phyloP scores from a whole-genome alignment of 768 basidiomycete genomes.

The Auricularia heimuer region DNA sequence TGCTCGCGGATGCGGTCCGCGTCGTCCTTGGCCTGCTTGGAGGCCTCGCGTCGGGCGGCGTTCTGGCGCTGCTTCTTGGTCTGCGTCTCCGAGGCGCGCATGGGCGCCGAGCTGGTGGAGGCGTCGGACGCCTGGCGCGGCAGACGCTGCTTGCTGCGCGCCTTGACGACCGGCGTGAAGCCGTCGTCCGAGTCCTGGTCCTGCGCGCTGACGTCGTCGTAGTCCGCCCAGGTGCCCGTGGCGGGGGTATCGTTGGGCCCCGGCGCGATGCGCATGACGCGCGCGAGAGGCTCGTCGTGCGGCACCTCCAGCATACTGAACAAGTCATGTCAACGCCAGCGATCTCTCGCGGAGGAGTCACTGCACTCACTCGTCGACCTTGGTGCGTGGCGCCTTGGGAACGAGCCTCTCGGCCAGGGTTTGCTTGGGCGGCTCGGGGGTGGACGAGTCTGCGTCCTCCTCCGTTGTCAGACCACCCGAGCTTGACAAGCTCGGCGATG shows the following conservation, averaged over 20 bases:
- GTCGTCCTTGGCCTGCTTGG: slow-evolving; percentile 48
- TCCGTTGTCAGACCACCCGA: neutral
- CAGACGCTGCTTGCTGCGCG: slow-evolving; percentile 31
- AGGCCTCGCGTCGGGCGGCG: slow-evolving; percentile 30
- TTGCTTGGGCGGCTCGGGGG: slow-evolving; percentile 12
- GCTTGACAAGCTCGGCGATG: neutral
- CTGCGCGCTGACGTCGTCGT: slow-evolving; percentile 46
- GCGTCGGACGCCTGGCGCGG: slow-evolving; percentile 5
- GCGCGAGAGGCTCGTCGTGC: slow-evolving; percentile 43
- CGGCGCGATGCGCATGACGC: slow-evolving; percentile 61
- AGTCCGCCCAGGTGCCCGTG: slow-evolving; percentile 64
- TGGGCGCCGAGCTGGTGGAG: neutral
- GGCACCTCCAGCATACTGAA: slow-evolving; percentile 55
- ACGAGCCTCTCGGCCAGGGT: slow-evolving; percentile 55
- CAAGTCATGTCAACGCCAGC: slow-evolving; percentile 3
- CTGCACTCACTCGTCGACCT: slow-evolving; percentile 55
- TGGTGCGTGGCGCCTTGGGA: slow-evolving; percentile 57
- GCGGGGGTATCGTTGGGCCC: slow-evolving; percentile 41
- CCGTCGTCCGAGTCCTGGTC: slow-evolving; percentile 47
- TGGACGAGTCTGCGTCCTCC: neutral
- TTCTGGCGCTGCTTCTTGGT: slow-evolving; percentile 65
- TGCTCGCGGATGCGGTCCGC: slow-evolving; percentile 42
- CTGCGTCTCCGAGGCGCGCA: slow-evolving; percentile 26
- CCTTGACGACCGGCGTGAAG: slow-evolving; percentile 66
- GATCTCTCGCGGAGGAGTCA: neutral